Evolutionary conservation across 2,329 filamentous ascomycete species (phyloP), one percentile per base, ranked within the genome.

Genomic region (Corniculantispora saksenae): DNA sequence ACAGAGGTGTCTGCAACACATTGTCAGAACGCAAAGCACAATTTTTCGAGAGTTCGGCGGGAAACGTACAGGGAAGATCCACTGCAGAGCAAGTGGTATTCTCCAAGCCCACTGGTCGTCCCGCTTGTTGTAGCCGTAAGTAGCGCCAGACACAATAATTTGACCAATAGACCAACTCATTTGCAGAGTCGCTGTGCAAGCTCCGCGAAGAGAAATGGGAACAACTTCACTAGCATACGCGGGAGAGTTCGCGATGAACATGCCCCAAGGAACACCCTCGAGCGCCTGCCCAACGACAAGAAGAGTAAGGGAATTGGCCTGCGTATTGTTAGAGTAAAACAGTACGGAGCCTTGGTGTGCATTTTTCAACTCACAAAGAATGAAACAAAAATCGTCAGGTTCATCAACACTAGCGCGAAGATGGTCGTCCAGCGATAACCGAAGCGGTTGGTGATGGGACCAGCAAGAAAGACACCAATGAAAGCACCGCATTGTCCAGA

Each of bases 151-250:
- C 43, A 88, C 86, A 50, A 89, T 85, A 71, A 89, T 88, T 23
- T 78, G 75, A 17, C 86, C 86, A 68, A 89, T 84, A 4, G 85
- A 83, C 86, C 86, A 89, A 76, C 84, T 85, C 86, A 89, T 88
- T 72, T 89, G 86, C 73, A 88, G 69, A 77, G 84, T 88, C 70
- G 85, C 83, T 2, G 86, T 88, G 17, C 79, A 80, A 51, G 84
- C 82, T 64, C 82, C 86, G 72, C 86, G 78, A 51, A 89, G 77
- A 69, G 77, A 75, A 45, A 89, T 78, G 0, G 86, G 86, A 13
- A 86, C 84, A 58, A 89, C 86, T 72, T 89, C 86, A 68, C 77
- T 79, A 73, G 83, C 85, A 76, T 88, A 88, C 2, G 86, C 86
- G 1, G 86, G 86, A 12, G 86, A 80, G 72, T 87, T 87, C 70